Base-by-base conservation (phyloP, 495 filamentous ascomycete species). In the Podospora australis region DNA sequence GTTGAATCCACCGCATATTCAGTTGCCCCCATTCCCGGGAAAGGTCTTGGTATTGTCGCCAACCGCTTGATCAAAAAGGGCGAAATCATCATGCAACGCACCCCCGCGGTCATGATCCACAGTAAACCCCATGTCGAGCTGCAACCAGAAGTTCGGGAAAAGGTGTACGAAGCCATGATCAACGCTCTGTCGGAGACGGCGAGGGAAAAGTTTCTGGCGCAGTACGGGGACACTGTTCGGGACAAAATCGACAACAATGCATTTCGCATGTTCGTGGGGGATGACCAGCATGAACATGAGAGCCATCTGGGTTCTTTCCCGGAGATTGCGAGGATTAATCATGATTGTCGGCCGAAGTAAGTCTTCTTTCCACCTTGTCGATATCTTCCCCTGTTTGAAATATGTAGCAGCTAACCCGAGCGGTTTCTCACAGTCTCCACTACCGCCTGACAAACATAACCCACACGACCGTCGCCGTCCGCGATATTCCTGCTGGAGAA, bases 281-380 rank as follows among this genome's bases (percentile, higher is more conserved):
- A 62, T 6, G 44, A 55, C 1, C 32, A 52, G 0, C 53, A 60
- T 4, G 51, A 58, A 0, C 14, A 26, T 11, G 40, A 23, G 40
- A 28, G 23, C 38, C 70, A 73, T 35, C 44, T 72, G 1, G 68
- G 55, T 6, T 47, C 51, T 20, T 73, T 65, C 38, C 63, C 64
- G 0, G 66, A 70, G 6, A 57, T 70, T 13, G 58, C 61, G 22
- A 53, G 54, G 40, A 49, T 72, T 7, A 72, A 72, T 44, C 70
- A 74, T 36, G 70, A 71, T 44, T 72, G 71, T 28, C 52, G 70
- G 14, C 70, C 71, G 25, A 72, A 71, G 70, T 72, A 42, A 64
- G 67, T 53, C 1, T 24, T 10, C 6, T 8, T 20, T 7, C 2
- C 11, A 8, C 34, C 13, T 8, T 36, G 34, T 16, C 4, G 2